Evolutionary conservation across 2,329 filamentous ascomycete genomes (phyloP), one percentile per base, ranked within the genome.

Genomic region (Cladophialophora carrionii): DNA sequence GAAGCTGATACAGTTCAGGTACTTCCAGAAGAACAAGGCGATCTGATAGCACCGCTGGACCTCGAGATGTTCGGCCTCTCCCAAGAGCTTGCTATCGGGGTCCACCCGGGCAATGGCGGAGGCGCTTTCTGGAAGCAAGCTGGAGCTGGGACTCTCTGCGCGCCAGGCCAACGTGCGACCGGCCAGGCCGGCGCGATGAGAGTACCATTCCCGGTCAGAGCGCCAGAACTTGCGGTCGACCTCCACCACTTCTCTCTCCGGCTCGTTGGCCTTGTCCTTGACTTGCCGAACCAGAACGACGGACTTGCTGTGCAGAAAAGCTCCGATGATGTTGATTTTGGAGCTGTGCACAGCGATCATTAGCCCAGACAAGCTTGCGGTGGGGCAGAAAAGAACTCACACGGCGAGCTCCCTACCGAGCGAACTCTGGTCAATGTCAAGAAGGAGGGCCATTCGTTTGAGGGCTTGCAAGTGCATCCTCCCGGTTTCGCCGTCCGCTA

Each of bases 271-370:
- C 12, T 37, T 37, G 17, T 61, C 37, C 20, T 41, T 56, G 29
- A 32, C 56, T n/a, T 58, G 57, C n/a, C 62, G 34, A 41, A 61
- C 56, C 5, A 67, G 31, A 2, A 66, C 61, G 8, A 54, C 48
- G 2, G 60, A 66, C 37, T 17, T 46, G 24, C 52, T 60, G 32
- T 67, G 65, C 32, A 67, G 61, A 34, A 67, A 67, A 12, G 67
- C 64, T 8, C 61, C 57, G 31, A 69, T 67, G 29, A 69, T 62
- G 60, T 69, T 69, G 64, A 68, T 52, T 53, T 66, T 68, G 37
- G 53, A 51, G 3, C 64, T 66, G n/a, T n/a, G n/a, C n/a, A 32
- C 31, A 14, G 24, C 46, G 20, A 26, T 60, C 31, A 61, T 60
- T 41, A 61, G 59, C 59, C 17, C 1, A 43, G 37, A n/a, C 37